Conservation (phyloP, 176 grass and related monocot species). For the Aegilops tauschii region DNA sequence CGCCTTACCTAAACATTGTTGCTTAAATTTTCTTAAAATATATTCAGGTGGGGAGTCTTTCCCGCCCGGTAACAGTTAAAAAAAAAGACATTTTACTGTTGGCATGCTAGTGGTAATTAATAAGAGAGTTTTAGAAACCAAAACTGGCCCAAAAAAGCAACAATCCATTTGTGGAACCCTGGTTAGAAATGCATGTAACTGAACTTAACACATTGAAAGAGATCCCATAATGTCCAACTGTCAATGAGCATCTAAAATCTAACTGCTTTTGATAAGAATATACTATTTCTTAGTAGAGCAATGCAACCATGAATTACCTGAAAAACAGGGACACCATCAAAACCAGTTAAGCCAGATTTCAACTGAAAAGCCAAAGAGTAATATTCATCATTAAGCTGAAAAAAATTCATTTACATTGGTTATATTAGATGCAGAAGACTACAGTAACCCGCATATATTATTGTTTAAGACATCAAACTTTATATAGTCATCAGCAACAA, state of each 20-base stretch:
- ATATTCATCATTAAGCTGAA: conserved; percentile 3
- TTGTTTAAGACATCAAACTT: neutral
- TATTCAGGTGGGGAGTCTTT: no score
- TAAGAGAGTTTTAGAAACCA: neutral
- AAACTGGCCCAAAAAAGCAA: neutral
- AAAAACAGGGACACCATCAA: conserved; percentile 98
- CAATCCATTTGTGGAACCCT: neutral
- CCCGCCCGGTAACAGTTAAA: no score
- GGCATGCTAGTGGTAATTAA: neutral
- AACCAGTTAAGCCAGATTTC: conserved; percentile 73
- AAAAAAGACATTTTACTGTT: neutral
- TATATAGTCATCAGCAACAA: neutral
- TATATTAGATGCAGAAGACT: neutral
- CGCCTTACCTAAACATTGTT: no score
- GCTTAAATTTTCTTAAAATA: no score
- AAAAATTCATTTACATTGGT: neutral
- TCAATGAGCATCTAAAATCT: neutral
- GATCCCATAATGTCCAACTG: neutral
- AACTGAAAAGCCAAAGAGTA: conserved; percentile 62
- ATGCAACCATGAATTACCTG: conserved; percentile 54
- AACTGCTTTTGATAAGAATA: neutral
- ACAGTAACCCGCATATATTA: neutral
- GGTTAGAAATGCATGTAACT: conserved; percentile 5
- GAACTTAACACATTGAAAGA: conserved; percentile 5
- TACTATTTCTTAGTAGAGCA: neutral